A percentile compares a stretch with the other conserved stretches of the same genome.
Conservation (phyloP, 495 filamentous ascomycete genomes). For the Penicillium ucsense region DNA sequence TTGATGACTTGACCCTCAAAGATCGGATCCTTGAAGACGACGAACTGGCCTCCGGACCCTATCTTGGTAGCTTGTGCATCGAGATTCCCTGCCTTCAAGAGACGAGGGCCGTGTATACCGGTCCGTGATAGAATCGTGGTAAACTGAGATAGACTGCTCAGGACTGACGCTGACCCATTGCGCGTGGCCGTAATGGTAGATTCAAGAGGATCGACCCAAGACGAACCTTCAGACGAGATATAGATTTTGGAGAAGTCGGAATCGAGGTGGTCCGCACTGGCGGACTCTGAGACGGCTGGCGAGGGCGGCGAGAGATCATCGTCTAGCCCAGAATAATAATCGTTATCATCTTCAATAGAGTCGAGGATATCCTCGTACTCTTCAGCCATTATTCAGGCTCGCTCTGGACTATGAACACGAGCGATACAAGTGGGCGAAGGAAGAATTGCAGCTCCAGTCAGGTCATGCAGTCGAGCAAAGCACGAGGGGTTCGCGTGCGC, state of each 20-base stretch:
- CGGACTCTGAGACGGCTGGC: neutral
- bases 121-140: conserved; percentile 14
- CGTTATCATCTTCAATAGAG: conserved; percentile 1
- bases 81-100: conserved; percentile 9
- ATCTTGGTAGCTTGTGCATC: conserved; percentile 6
- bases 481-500: neutral
- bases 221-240: conserved; percentile 4
- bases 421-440: neutral
- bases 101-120: conserved; percentile 13
- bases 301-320: neutral
- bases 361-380: conserved; percentile 5
- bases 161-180: conserved; percentile 9
- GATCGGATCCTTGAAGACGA: conserved; percentile 11
- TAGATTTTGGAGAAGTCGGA: neutral
- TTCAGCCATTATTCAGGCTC: neutral
- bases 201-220: conserved; percentile 7
- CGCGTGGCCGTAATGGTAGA: conserved; percentile 11
- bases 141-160: conserved; percentile 15
- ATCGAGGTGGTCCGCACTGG: conserved; percentile 2
- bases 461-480: too few relatives aligned
- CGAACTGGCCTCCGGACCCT: conserved; percentile 10
- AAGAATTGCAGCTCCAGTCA: too few relatives aligned
- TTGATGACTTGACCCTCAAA: conserved; percentile 14
- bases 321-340: conserved; percentile 1
- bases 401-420: too few relatives aligned